Conservation (phyloP, 768 basidiomycete species). For the Russula sp. region DNA sequence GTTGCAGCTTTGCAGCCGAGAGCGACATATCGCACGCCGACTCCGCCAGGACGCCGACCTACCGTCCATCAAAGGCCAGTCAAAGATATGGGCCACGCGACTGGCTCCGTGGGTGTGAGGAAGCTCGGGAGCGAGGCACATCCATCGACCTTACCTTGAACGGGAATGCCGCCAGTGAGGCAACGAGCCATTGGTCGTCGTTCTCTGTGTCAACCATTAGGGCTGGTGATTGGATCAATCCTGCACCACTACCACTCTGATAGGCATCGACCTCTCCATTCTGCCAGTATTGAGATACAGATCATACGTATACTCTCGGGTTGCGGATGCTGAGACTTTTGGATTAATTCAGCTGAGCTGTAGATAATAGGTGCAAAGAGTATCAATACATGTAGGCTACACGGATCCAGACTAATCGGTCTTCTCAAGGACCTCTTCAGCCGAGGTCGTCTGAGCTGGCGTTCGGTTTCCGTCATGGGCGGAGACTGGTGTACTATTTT, state of each 20-base stretch:
- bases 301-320: neutral
- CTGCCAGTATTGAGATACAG: neutral
- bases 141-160: neutral
- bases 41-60: slow-evolving; percentile 12
- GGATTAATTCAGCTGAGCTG: neutral
- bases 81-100: slow-evolving; percentile 7
- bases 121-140: slow-evolving; percentile 4
- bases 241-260: slow-evolving; percentile 6
- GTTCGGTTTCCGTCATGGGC: slow-evolving; percentile 16
- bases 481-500: slow-evolving; percentile 20
- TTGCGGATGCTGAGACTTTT: neutral
- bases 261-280: neutral
- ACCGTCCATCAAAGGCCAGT: slow-evolving; percentile 9
- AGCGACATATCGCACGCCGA: slow-evolving; percentile 17
- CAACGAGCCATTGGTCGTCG: slow-evolving; percentile 17
- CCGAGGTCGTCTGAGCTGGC: slow-evolving; percentile 10
- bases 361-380: neutral
- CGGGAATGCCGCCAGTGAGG: slow-evolving; percentile 3
- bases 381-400: slow-evolving; percentile 7
- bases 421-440: slow-evolving; percentile 15
- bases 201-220: slow-evolving; percentile 13
- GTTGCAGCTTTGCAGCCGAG: slow-evolving; percentile 13
- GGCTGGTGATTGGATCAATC: slow-evolving; percentile 19
- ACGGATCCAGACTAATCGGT: slow-evolving; percentile 1
- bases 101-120: slow-evolving; percentile 14